Percentiles rank a stretch among this genome's conserved stretches.
phyloP scores from a whole-genome alignment of 2,329 filamentous ascomycete species.

The Gaeumannomyces sp. region DNA sequence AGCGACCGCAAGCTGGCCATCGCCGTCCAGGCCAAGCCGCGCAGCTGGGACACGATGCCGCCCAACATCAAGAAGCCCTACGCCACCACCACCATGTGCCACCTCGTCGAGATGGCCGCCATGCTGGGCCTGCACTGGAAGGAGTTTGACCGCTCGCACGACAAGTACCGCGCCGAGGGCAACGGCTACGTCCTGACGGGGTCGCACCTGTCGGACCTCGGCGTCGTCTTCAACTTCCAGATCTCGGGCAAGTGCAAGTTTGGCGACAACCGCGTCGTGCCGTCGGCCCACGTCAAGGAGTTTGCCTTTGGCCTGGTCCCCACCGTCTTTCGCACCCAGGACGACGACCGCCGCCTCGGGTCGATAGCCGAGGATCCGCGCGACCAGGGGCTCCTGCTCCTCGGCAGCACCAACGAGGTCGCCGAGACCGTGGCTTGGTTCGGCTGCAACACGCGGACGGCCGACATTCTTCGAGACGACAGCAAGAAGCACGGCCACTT shows the following conservation, averaged over 20 bases:
- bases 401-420: constrained; percentile 44
- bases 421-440: constrained; percentile 45
- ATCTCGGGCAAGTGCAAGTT: constrained; percentile 44
- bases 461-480: constrained; percentile 35
- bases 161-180: constrained; percentile 48
- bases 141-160: constrained; percentile 45
- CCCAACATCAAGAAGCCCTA: constrained; percentile 40
- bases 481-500: constrained; percentile 38
- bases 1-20: constrained; percentile 35
- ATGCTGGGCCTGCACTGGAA: constrained; percentile 53
- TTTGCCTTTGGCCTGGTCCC: constrained; percentile 50
- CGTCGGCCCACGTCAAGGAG: constrained; percentile 46
- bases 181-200: constrained; percentile 46
- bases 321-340: constrained; percentile 33
- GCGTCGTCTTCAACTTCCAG: constrained; percentile 49
- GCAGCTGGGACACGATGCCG: constrained; percentile 49
- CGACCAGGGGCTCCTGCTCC: constrained; percentile 37
- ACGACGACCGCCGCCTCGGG: constrained; percentile 32
- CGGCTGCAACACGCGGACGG: constrained; percentile 47
- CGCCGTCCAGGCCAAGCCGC: constrained; percentile 37
- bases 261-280: constrained; percentile 44
- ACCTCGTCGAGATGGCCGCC: constrained; percentile 47
- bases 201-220: constrained; percentile 39
- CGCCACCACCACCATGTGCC: constrained; percentile 49
- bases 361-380: constrained; percentile 32